Conservation (phyloP, 345 rosid genomes). For the Eucalyptus cloeziana region DNA sequence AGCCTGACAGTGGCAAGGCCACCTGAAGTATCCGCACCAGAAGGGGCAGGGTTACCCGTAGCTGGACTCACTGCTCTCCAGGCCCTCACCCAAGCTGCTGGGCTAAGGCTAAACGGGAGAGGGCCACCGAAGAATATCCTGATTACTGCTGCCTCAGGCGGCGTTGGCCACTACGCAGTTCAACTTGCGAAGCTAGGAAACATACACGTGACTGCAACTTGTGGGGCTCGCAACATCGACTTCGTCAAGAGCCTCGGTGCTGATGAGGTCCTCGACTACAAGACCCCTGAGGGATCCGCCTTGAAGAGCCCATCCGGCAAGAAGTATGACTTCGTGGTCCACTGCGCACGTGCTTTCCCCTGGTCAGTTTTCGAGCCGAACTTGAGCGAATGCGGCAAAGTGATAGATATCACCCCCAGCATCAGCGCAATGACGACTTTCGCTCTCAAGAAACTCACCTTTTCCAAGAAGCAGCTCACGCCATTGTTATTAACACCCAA, state of each 20-base stretch:
- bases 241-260: slow-evolving; percentile 5
- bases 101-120: slow-evolving; percentile 3
- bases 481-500: slow-evolving; percentile 1
- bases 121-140: slow-evolving; percentile 1
- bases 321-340: slow-evolving; percentile 10
- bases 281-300: slow-evolving; percentile 8
- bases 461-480: slow-evolving; percentile 8
- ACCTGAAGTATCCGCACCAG: slow-evolving; percentile 2
- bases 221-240: slow-evolving; percentile 6
- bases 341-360: neutral
- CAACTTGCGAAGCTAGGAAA: slow-evolving; percentile 11
- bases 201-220: slow-evolving; percentile 7
- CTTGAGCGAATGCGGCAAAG: neutral
- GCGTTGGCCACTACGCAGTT: slow-evolving; percentile 8
- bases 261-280: slow-evolving; percentile 8
- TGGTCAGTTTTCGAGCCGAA: slow-evolving; percentile 8
- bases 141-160: slow-evolving; percentile 11
- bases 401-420: slow-evolving; percentile 4
- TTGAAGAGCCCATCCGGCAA: slow-evolving; percentile 7
- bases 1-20: slow-evolving; percentile 4
- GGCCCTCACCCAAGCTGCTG: slow-evolving; percentile 3
- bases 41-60: slow-evolving; percentile 7
- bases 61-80: slow-evolving; percentile 11
- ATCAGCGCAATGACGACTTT: neutral
- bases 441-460: neutral